Base-by-base conservation (phyloP, 2,329 filamentous ascomycete species). In the Emericellopsis atlantica region DNA sequence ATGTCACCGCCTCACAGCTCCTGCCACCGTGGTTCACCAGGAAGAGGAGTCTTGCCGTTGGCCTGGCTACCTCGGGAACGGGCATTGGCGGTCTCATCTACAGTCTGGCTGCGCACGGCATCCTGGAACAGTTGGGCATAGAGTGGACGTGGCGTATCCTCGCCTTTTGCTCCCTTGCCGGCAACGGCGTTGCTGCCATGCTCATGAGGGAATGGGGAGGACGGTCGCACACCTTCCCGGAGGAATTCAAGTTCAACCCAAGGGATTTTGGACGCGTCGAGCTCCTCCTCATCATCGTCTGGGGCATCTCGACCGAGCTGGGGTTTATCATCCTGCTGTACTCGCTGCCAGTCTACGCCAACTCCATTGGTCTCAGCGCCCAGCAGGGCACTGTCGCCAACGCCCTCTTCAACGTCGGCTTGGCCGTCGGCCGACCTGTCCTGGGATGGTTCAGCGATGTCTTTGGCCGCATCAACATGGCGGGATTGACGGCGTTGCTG, bases 281-380 rank as follows among this genome's bases (percentile, higher is more conserved):
- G 47, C 76, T 78, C 44, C 44, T 75, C 65, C 62, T 79, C 0
- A 60, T 81, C n/a, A 60, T 78, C 18, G 60, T 53, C 4, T 83
- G 73, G 60, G 76, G 74, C 1, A 66, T 74, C 43, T 64, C 81
- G 45, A 76, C 67, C 39, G 76, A 81, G 67, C 59, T 84, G 6
- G 79, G 74, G 6, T 83, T 83, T 47, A 72, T 81, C 16, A 72
- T 78, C 0, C 56, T 83, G 2, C 62, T 82, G 2, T 84, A 80
- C 57, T 76, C 70, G 3, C 55, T 84, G 8, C 72, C 79, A 2
- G 76, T 72, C 44, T 83, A 79, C 50, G 75, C 76, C 1, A 60
- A 67, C 6, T 67, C 67, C 0, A 67, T 81, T 31, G 78, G 78
- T 0, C 64, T 83, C 4, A 65, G 64, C 1, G 59, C 73, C 2